Percentiles rank a stretch among this genome's conserved stretches.
These are phyloP conservation scores for Maudiozyma humilis DNA, from an alignment of 1,139 yeast genomes.

Conservation along the genomic window DNA sequence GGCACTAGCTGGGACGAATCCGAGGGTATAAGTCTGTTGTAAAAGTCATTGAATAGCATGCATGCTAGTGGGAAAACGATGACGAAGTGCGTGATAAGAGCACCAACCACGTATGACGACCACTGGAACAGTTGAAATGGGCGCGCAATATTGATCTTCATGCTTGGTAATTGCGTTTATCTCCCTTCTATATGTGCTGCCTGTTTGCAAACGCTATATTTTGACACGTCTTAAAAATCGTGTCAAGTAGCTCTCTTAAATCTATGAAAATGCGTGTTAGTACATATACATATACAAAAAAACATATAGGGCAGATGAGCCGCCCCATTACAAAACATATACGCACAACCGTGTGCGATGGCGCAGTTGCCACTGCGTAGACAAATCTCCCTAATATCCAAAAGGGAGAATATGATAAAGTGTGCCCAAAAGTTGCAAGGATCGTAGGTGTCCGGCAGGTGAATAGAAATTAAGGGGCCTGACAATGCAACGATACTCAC, in stretches of 20 bases:
- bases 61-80: conserved; percentile 26
- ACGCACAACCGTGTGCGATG: no score
- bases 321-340: no score
- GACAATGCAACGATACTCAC: no score
- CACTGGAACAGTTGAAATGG: conserved; percentile 29
- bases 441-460: no score
- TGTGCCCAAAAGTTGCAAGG: not conserved
- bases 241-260: not conserved
- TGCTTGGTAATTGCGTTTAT: conserved; percentile 4
- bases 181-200: no score
- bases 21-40: conserved; percentile 22
- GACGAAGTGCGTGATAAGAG: conserved; percentile 20
- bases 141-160: conserved; percentile 25
- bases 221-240: no score
- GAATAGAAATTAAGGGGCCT: not conserved
- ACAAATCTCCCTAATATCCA: not conserved
- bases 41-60: conserved; percentile 27
- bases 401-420: not conserved
- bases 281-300: not conserved
- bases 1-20: conserved; percentile 24
- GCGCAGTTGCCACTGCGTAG: not conserved
- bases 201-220: no score
- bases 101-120: conserved; percentile 17
- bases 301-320: no score
- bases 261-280: not conserved